These are phyloP conservation scores for Caloboletus firmus DNA, from an alignment of 1,284 basidiomycete genomes.

Conservation along the genomic window DNA sequence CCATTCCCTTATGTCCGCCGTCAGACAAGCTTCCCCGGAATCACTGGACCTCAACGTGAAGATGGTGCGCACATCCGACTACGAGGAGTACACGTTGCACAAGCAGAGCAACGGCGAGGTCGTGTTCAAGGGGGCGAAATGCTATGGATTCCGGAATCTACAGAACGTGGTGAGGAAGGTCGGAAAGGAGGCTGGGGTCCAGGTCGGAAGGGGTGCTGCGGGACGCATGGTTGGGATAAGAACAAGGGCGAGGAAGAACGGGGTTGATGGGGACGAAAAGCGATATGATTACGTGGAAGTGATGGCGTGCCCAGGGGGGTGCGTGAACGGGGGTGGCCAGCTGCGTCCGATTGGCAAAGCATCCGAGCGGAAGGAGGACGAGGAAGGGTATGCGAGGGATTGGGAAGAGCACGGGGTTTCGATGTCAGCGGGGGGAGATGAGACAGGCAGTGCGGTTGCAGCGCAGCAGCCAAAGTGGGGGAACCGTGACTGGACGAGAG, in stretches of 20 bases:
- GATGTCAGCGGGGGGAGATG: constrained; percentile 33
- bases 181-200: constrained; percentile 79
- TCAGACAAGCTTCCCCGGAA: constrained; percentile 41
- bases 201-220: constrained; percentile 66
- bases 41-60: constrained; percentile 56
- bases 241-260: constrained; percentile 37
- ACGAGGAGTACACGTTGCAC: constrained; percentile 64
- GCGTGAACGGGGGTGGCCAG: constrained; percentile 97
- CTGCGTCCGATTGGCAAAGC: constrained; percentile 54
- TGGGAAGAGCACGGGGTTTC: constrained; percentile 54
- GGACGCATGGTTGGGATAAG: constrained; percentile 47
- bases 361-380: constrained; percentile 44
- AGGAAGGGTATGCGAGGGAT: constrained; percentile 59
- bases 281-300: constrained; percentile 97
- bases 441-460: constrained; percentile 39
- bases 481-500: constrained; percentile 74
- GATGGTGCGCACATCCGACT: constrained; percentile 54
- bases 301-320: constrained; percentile 98
- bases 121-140: constrained; percentile 91
- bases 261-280: constrained; percentile 37
- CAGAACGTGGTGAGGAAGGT: constrained; percentile 97
- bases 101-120: constrained; percentile 52
- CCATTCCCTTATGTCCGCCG: constrained; percentile 66
- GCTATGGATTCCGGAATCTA: constrained; percentile 96
- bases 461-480: constrained; percentile 59